Evolutionary conservation across 163 green algal species (phyloP).

Genomic region (Scenedesmus sp.): DNA sequence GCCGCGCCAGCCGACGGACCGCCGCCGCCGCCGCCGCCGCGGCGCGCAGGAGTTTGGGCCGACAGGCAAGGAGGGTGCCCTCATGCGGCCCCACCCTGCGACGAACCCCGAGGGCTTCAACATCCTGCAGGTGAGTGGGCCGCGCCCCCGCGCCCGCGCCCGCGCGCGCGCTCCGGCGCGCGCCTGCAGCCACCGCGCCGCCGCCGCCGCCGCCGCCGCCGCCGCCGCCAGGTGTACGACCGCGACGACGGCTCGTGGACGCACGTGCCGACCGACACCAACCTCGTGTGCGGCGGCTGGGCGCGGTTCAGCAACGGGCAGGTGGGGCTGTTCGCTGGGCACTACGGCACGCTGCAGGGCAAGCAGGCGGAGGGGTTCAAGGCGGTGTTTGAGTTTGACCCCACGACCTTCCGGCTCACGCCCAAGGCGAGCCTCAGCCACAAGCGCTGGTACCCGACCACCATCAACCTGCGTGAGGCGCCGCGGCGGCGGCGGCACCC

Average conservation of each 20-base stretch:
- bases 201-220: not conserved
- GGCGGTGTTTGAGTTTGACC: not conserved
- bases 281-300: slow-evolving; percentile 37
- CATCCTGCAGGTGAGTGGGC: slow-evolving; percentile 8
- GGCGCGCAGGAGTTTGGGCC: slow-evolving; percentile 44
- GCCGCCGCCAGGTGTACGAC: slow-evolving; percentile 13
- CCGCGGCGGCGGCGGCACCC: too few species aligned
- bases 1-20: too few species aligned
- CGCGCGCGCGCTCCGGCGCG: not conserved
- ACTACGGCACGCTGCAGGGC: slow-evolving; percentile 23
- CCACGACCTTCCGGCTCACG: not conserved
- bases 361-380: too few species aligned
- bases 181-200: too few species aligned
- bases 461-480: too few species aligned
- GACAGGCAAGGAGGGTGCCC: slow-evolving; percentile 19
- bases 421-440: slow-evolving; percentile 11
- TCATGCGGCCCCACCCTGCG: slow-evolving; percentile 33
- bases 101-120: slow-evolving; percentile 23
- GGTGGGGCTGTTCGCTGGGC: slow-evolving; percentile 32
- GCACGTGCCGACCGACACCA: slow-evolving; percentile 31
- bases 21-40: too few species aligned
- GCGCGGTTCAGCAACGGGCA: slow-evolving; percentile 23
- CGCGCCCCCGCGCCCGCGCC: too few species aligned
- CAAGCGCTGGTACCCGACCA: slow-evolving; percentile 26
- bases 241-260: slow-evolving; percentile 22